These are phyloP conservation scores for Nakaseomyces sp. DNA, from an alignment of 1,139 yeast species.

Conservation along the genomic window DNA sequence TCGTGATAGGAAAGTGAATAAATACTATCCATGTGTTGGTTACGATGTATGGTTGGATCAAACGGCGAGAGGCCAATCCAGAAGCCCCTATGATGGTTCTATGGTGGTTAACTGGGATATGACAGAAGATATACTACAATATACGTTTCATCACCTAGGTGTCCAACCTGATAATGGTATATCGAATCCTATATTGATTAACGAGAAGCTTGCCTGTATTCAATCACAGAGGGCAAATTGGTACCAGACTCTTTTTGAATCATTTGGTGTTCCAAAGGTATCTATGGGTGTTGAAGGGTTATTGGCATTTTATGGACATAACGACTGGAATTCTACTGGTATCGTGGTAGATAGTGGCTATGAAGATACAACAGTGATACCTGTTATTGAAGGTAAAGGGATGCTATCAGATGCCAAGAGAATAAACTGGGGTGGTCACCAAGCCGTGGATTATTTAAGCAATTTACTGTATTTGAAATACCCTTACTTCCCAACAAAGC, in stretches of 20 bases:
- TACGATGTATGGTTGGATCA: constrained; percentile 71
- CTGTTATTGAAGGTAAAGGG: constrained; percentile 64
- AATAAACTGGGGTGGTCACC: constrained; percentile 88
- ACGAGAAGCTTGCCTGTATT: constrained; percentile 68
- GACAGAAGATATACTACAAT: constrained; percentile 73
- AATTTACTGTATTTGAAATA: constrained; percentile 68
- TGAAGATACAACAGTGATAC: constrained; percentile 76
- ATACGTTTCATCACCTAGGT: constrained; percentile 69
- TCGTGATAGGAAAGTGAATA: constrained; percentile 65
- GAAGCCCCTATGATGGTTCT: constrained; percentile 81
- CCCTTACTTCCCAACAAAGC: constrained; percentile 79
- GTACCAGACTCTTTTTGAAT: constrained; percentile 78
- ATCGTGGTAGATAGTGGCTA: constrained; percentile 75
- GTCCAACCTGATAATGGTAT: constrained; percentile 45
- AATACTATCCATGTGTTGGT: constrained; percentile 67
- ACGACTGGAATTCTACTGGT: constrained; percentile 42
- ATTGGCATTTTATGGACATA: constrained; percentile 58
- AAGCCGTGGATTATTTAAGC: constrained; percentile 55
- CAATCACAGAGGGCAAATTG: constrained; percentile 59
- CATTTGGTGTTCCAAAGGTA: constrained; percentile 61
- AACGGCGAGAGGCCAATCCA: constrained; percentile 56
- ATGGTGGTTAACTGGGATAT: constrained; percentile 89
- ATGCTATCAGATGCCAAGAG: constrained; percentile 62
- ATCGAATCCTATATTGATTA: constrained; percentile 74
- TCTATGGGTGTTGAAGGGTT: constrained; percentile 76